These are phyloP conservation scores for Salinomyces thailandicus DNA, from an alignment of 2,329 filamentous ascomycete species.

Conservation along the genomic window DNA sequence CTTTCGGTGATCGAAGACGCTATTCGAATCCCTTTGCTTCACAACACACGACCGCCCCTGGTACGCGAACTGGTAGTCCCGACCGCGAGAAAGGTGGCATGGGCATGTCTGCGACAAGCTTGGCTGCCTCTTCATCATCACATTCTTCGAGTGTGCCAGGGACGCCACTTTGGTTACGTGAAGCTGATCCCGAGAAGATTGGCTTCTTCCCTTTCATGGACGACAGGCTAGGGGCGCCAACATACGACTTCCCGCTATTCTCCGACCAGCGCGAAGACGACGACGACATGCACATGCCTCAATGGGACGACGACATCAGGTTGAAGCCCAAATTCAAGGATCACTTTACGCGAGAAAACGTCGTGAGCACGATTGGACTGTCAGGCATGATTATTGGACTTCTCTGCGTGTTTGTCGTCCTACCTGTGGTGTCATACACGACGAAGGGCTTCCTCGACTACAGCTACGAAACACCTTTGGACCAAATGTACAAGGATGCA, in stretches of 20 bases:
- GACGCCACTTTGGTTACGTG: slow-evolving; percentile 21
- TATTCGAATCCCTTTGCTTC: slow-evolving; percentile 20
- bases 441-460: slow-evolving; percentile 32
- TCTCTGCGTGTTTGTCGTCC: slow-evolving; percentile 39
- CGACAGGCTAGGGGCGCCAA: slow-evolving; percentile 37
- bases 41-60: slow-evolving; percentile 12
- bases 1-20: slow-evolving; percentile 23
- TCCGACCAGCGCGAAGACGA: slow-evolving; percentile 43
- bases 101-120: slow-evolving; percentile 5
- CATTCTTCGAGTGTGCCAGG: slow-evolving; percentile 2
- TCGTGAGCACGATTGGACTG: slow-evolving; percentile 35
- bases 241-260: slow-evolving; percentile 36
- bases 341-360: slow-evolving; percentile 34
- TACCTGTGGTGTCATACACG: slow-evolving; percentile 40
- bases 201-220: slow-evolving; percentile 34
- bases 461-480: slow-evolving; percentile 30
- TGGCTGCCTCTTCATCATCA: no score
- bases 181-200: slow-evolving; percentile 27
- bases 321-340: slow-evolving; percentile 35
- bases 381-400: slow-evolving; percentile 39
- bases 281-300: slow-evolving; percentile 45
- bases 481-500: slow-evolving; percentile 26
- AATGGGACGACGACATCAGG: slow-evolving; percentile 38
- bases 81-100: slow-evolving; percentile 9
- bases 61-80: slow-evolving; percentile 8